Evolutionary conservation across 345 rosid genomes (phyloP), one percentile per base, ranked within the genome.

Genomic region (Populus deltoides): DNA sequence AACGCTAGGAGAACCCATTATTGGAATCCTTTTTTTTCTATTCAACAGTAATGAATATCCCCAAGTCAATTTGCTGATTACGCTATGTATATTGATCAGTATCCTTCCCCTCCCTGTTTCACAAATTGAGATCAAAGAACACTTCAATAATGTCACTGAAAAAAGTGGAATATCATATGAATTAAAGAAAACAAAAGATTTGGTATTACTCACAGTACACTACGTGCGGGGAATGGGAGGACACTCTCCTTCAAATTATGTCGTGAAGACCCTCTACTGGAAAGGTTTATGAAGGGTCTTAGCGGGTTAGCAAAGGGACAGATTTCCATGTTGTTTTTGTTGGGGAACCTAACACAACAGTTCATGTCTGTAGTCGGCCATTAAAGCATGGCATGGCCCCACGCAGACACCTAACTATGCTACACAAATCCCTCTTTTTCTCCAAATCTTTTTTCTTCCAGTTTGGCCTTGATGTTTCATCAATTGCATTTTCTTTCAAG

Each of bases 351-450:
- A 4, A 70, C 68, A 70, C 35, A 72, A 65, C 51, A 65, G 76
- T 74, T 65, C 29, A 16, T 73, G 74, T 57, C 38, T 62, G 33
- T 29, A 74, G 81, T 70, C 79, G 79, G 81, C 81, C 77, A 83
- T 71, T 77, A 43, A 77, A 77, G 15, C 77, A 53, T 20, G 29
- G 13, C 2, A n/a, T 13, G 85, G 72, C 62, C 86, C 87, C 83
- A 75, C 81, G 10, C 1, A 1, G 16, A 53, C 83, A 81, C 85
- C 87, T 68, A 82, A 73, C 80, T 80, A 5, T 53, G 17, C 73
- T 31, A 70, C 76, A 66, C 51, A 24, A 13, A 12, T 15, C 65
- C 81, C 72, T 57, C 13, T 53, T 74, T 78, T 51, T 66, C 57
- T 57, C 33, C 49, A 17, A 74, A 51, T 20, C 41, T 31, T 31